Evolutionary conservation across 2,329 filamentous ascomycete genomes (phyloP), one percentile per base, ranked within the genome.

Genomic region (Fusarium scirpi): DNA sequence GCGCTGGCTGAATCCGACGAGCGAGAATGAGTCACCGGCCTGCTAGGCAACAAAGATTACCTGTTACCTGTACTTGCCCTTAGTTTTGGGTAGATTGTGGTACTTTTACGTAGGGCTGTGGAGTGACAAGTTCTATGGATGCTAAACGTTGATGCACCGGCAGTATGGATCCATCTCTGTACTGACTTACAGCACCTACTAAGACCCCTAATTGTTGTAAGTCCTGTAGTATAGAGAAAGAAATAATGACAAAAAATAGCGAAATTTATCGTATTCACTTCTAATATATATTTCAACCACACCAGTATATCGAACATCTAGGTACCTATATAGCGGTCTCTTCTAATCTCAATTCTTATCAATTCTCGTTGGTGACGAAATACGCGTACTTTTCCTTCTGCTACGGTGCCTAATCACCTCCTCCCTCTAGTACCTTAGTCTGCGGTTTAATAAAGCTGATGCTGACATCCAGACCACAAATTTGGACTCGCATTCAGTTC

Each of bases 391-490:
- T 63, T 53, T 41, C 47, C 24, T 20, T 20, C 61, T 41, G 34
- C 48, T 58, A 32, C 41, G 43, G 40, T 54, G 64, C 51, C 38
- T 41, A 52, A 44, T 43, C 41, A 38, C 41, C 13, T 30, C 41
- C 13, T 30, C 32, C 22, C 55, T 52, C 25, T 15, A 59, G 58
- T 41, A 59, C 29, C 27, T 45, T 22, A n/a, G 24, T 22, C 30
- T 41, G 32, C 60, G 58, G 54, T 65, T 57, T 69, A 62, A 66
- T 71, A 71, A 71, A 69, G 68, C 68, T 71, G 68, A 65, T 64
- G 68, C 68, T 71, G 68, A 71, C 68, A 60, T 62, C 47, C 53
- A 60, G 34, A 62, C 47, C 53, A 65, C 34, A 60, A 58, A 46
- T 52, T 52, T 25, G 18, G 32, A 27, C 18, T 58, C 64, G 45